phyloP scores from a whole-genome alignment of 805 yeast species.

The Maudiozyma bulderi region DNA sequence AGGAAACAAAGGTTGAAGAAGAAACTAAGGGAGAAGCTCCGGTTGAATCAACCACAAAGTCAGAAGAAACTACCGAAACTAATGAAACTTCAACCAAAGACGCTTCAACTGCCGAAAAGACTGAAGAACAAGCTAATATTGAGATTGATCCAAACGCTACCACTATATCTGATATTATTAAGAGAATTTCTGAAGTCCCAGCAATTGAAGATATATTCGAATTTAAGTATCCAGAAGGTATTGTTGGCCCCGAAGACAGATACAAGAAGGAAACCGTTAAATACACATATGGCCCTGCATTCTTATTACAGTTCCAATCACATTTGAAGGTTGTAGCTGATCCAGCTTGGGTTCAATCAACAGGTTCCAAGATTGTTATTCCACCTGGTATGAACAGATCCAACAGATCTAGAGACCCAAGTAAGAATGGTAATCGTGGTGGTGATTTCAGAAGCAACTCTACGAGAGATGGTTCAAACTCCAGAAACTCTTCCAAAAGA shows the following conservation, averaged over 20 bases:
- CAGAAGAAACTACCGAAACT: slow-evolving; percentile 12
- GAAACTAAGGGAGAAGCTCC: slow-evolving; percentile 7
- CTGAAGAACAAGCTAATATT: background rate
- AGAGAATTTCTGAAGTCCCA: slow-evolving; percentile 36
- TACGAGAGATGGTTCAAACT: slow-evolving; percentile 38
- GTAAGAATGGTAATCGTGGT: slow-evolving; percentile 28
- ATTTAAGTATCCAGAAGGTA: slow-evolving; percentile 46
- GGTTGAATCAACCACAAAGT: slow-evolving; percentile 14
- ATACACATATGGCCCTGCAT: slow-evolving; percentile 68
- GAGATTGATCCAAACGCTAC: background rate
- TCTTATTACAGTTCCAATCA: slow-evolving; percentile 67
- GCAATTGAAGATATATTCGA: slow-evolving; percentile 48
- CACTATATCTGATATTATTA: slow-evolving; percentile 49
- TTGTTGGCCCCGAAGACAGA: slow-evolving; percentile 40
- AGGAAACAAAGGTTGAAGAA: background rate
- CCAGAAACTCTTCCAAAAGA: slow-evolving; percentile 56
- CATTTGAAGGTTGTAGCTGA: slow-evolving; percentile 48
- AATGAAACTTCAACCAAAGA: slow-evolving; percentile 3
- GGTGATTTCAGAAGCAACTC: slow-evolving; percentile 25
- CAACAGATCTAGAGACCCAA: slow-evolving; percentile 23
- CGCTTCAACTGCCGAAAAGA: background rate
- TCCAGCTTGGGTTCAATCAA: slow-evolving; percentile 40
- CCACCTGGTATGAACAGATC: slow-evolving; percentile 25
- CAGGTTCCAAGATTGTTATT: slow-evolving; percentile 26
- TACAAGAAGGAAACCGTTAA: slow-evolving; percentile 26